These are phyloP conservation scores for Aureoboletus auriporus DNA, from an alignment of 768 basidiomycete species.

Conservation along the genomic window DNA sequence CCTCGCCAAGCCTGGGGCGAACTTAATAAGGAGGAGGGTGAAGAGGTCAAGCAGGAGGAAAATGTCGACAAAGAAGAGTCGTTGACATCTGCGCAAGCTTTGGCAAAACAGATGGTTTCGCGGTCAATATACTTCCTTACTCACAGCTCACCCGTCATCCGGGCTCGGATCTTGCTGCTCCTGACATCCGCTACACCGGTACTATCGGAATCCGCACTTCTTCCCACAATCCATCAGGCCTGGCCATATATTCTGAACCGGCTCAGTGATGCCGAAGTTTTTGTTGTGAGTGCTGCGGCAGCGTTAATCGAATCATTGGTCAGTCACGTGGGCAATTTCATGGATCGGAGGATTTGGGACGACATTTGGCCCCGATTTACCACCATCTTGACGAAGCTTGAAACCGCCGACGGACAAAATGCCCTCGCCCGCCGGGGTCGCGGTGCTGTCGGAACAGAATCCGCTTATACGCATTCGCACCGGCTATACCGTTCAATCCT, in stretches of 20 bases:
- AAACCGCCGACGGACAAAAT: constrained; percentile 57
- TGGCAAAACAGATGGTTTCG: constrained; percentile 82
- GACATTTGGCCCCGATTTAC: constrained; percentile 89
- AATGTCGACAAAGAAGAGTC: constrained; percentile 40
- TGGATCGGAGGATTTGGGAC: constrained; percentile 83
- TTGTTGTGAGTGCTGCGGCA: constrained; percentile 76
- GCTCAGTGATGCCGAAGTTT: constrained; percentile 66
- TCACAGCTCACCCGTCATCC: constrained; percentile 82
- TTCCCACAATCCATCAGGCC: constrained; percentile 81
- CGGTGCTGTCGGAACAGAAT: constrained; percentile 55
- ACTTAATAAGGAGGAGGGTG: constrained; percentile 21
- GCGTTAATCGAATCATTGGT: constrained; percentile 69
- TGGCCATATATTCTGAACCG: constrained; percentile 96
- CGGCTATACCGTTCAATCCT: constrained; percentile 75
- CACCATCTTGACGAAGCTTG: constrained; percentile 54
- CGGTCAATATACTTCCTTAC: constrained; percentile 90
- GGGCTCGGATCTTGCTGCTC: constrained; percentile 75
- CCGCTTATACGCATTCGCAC: constrained; percentile 78
- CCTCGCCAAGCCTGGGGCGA: constrained; percentile 58
- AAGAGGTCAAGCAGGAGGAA: constrained; percentile 12
- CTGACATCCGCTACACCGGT: constrained; percentile 73
- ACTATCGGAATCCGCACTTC: constrained; percentile 64
- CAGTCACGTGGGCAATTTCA: constrained; percentile 73
- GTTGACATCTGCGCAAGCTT: constrained; percentile 64
- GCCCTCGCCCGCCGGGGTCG: constrained; percentile 59